Evolutionary conservation across 345 rosid genomes (phyloP).

Genomic region (Dipteronia sinensis): DNA sequence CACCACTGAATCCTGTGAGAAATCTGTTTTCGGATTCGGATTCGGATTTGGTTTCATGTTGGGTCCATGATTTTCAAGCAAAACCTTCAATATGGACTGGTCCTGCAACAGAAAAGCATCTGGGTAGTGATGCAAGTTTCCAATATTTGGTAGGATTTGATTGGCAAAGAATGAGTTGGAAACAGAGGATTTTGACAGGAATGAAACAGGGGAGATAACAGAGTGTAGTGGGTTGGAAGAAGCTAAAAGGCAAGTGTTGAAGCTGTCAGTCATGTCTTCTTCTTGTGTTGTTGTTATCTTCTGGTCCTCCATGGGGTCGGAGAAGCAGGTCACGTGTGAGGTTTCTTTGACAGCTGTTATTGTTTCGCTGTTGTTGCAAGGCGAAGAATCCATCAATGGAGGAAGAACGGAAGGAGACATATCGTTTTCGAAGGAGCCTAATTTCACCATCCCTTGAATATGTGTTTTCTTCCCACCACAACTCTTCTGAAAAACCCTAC

Average conservation of each 20-base stretch:
- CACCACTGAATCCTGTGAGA: slow-evolving; percentile 32
- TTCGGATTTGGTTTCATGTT: slow-evolving; percentile 8
- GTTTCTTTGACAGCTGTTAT: slow-evolving; percentile 26
- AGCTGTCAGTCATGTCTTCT: slow-evolving; percentile 36
- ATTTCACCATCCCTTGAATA: slow-evolving; percentile 41
- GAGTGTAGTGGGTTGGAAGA: slow-evolving; percentile 24
- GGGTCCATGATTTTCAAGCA: slow-evolving; percentile 44
- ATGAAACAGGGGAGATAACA: slow-evolving; percentile 31
- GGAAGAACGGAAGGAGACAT: slow-evolving; percentile 42
- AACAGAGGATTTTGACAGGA: slow-evolving; percentile 24
- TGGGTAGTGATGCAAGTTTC: slow-evolving; percentile 43
- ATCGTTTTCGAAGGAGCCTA: slow-evolving; percentile 33
- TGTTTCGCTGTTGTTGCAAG: slow-evolving; percentile 26
- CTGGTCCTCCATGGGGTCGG: slow-evolving; percentile 52
- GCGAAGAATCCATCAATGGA: slow-evolving; percentile 66
- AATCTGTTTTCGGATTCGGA: slow-evolving; percentile 24
- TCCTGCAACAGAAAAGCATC: slow-evolving; percentile 52
- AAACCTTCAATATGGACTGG: slow-evolving; percentile 50
- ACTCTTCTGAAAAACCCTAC: slow-evolving; percentile 69
- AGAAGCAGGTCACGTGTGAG: slow-evolving; percentile 90
- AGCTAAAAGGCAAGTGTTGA: slow-evolving; percentile 27
- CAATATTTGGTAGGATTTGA: slow-evolving; percentile 33
- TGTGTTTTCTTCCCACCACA: slow-evolving; percentile 53
- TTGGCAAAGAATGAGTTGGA: slow-evolving; percentile 26
- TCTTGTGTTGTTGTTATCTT: slow-evolving; percentile 14